A percentile compares a stretch with the other conserved stretches of the same genome.
phyloP scores from a whole-genome alignment of 148 eudicot species.

The Limonium bicolor region DNA sequence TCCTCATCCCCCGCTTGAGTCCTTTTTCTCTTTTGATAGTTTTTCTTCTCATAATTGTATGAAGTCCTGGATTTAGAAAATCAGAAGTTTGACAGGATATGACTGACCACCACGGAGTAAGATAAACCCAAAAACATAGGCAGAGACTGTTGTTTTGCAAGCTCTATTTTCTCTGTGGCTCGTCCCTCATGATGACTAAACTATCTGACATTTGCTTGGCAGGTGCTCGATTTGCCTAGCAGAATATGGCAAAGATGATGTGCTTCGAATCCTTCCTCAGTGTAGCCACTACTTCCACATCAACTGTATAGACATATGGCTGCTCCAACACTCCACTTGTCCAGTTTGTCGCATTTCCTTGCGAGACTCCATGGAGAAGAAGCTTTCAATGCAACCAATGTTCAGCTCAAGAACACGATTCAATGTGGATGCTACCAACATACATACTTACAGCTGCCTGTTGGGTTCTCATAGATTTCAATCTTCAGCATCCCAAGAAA shows the following conservation, averaged over 20 bases:
- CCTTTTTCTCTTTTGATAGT: no score
- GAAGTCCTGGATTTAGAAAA: no score
- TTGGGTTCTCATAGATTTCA: slow-evolving; percentile 11
- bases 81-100: no score
- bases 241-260: slow-evolving; percentile 58
- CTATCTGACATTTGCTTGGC: slow-evolving; percentile 1
- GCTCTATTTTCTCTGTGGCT: no score
- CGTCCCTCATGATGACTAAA: background rate
- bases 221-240: slow-evolving; percentile 79
- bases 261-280: slow-evolving; percentile 52
- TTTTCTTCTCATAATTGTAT: no score
- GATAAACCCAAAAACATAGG: no score
- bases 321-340: slow-evolving; percentile 75
- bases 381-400: slow-evolving; percentile 36
- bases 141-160: no score
- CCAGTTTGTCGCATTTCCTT: slow-evolving; percentile 81
- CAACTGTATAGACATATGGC: slow-evolving; percentile 80
- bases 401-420: slow-evolving; percentile 44
- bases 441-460: slow-evolving; percentile 20
- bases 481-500: slow-evolving; percentile 17
- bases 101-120: no score
- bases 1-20: no score
- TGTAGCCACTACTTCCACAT: slow-evolving; percentile 76
- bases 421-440: slow-evolving; percentile 10
- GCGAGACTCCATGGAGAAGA: slow-evolving; percentile 47